These are phyloP conservation scores for Lichtheimia ornata DNA, from an alignment of 371 early-diverging fungal species.

Conservation along the genomic window DNA sequence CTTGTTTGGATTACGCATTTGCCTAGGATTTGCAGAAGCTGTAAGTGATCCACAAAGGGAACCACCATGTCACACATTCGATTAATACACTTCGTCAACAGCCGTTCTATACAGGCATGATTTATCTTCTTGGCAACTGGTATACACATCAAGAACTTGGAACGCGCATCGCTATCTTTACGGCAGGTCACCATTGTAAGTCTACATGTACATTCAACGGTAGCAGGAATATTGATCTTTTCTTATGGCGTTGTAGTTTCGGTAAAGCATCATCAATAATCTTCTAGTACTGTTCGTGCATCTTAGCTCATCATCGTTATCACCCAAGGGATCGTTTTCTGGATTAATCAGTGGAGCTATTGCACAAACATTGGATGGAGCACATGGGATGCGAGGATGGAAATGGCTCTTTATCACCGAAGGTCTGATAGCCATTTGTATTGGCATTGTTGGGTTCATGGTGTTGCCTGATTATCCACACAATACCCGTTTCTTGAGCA, in stretches of 20 bases:
- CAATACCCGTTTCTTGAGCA: constrained; percentile 47
- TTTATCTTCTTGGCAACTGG: constrained; percentile 76
- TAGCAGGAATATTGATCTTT: too few relatives aligned
- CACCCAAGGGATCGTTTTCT: constrained; percentile 17
- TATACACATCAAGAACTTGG: constrained; percentile 78
- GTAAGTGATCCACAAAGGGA: neutral
- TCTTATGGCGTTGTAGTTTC: too few relatives aligned
- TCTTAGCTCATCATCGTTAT: neutral
- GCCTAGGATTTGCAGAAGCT: constrained; percentile 68
- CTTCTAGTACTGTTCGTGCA: too few relatives aligned
- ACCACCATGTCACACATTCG: too few relatives aligned
- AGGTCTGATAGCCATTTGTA: constrained; percentile 48
- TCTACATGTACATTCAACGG: too few relatives aligned
- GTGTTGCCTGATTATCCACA: constrained; percentile 65
- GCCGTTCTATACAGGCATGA: constrained; percentile 76
- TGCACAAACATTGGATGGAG: constrained; percentile 34
- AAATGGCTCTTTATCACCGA: constrained; percentile 65
- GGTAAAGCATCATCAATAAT: too few relatives aligned
- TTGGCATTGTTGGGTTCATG: constrained; percentile 42
- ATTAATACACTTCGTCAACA: neutral
- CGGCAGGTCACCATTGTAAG: constrained; percentile 56
- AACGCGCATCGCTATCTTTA: constrained; percentile 69
- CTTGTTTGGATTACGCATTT: constrained; percentile 62
- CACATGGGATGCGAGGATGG: constrained; percentile 56
- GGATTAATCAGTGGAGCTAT: constrained; percentile 45